phyloP scores from a whole-genome alignment of 768 basidiomycete species.

The Lactifluus subvellereus region DNA sequence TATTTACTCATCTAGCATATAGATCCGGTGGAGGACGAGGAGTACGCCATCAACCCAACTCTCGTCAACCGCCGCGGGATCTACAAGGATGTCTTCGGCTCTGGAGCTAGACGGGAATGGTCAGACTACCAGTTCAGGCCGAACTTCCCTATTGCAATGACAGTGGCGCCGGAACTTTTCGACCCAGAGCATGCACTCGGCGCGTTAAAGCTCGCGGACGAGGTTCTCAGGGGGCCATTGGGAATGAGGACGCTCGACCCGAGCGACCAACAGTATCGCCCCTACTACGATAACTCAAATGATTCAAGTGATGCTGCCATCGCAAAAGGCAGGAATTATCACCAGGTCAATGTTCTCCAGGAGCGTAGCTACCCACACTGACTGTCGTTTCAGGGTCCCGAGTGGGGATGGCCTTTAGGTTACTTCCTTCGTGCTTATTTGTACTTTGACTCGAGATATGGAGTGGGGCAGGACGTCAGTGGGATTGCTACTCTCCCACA shows the following conservation, averaged over 20 bases:
- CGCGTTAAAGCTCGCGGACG: slow-evolving; percentile 75
- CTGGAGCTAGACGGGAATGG: slow-evolving; percentile 84
- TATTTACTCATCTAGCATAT: background rate
- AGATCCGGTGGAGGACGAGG: slow-evolving; percentile 67
- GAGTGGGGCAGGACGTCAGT: slow-evolving; percentile 57
- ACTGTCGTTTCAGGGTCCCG: slow-evolving; percentile 58
- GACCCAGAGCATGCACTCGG: slow-evolving; percentile 70
- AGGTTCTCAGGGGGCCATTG: slow-evolving; percentile 76
- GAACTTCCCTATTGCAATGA: slow-evolving; percentile 96
- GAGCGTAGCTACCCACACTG: slow-evolving; percentile 17
- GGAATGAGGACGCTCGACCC: slow-evolving; percentile 98
- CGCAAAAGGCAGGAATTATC: slow-evolving; percentile 94
- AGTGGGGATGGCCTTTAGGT: slow-evolving; percentile 94
- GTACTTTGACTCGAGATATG: slow-evolving; percentile 71
- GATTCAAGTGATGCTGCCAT: slow-evolving; percentile 77
- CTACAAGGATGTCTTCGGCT: slow-evolving; percentile 97
- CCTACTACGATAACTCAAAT: slow-evolving; percentile 89
- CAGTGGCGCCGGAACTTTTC: slow-evolving; percentile 94
- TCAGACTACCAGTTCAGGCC: slow-evolving; percentile 93
- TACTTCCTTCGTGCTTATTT: slow-evolving; percentile 94
- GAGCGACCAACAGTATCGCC: slow-evolving; percentile 80
- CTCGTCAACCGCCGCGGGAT: slow-evolving; percentile 88
- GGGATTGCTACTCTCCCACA: background rate
- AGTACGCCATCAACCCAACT: slow-evolving; percentile 62
- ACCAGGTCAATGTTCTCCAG: slow-evolving; percentile 52